Evolutionary conservation across 2,329 filamentous ascomycete genomes (phyloP).

Genomic region (Cladosporium sp.): DNA sequence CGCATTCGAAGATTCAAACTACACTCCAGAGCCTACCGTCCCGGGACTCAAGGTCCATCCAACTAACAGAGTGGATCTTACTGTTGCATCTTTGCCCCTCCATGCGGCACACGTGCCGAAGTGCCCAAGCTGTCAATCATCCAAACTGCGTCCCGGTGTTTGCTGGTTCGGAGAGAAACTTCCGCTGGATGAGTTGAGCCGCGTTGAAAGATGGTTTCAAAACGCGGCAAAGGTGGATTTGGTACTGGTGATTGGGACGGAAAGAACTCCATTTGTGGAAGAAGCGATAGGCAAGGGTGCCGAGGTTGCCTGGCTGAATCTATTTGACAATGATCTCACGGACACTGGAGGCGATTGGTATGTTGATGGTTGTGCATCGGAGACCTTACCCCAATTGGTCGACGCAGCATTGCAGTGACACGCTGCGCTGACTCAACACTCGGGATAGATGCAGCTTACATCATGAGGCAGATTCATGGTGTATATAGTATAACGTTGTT

Average conservation of each 20-base stretch:
- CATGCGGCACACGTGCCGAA: not conserved
- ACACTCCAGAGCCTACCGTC: not conserved
- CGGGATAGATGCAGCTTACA: too few species aligned
- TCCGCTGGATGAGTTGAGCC: not conserved
- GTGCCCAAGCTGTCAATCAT: not conserved
- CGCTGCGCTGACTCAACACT: too few species aligned
- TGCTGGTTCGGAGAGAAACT: not conserved
- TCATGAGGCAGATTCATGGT: too few species aligned
- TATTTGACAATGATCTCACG: not conserved
- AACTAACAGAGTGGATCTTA: not conserved
- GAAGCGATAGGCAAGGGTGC: not conserved
- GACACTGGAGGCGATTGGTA: not conserved
- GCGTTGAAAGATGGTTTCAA: not conserved
- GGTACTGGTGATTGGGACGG: not conserved
- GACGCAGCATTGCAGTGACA: not conserved
- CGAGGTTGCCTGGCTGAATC: constrained; percentile 1
- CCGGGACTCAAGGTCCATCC: not conserved
- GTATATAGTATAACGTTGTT: too few species aligned
- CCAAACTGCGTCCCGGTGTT: not conserved
- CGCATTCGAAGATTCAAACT: not conserved
- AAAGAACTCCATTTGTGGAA: not conserved
- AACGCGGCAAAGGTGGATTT: not conserved
- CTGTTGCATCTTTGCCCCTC: not conserved
- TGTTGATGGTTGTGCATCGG: not conserved
- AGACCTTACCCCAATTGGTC: not conserved